Conservation (phyloP, 164 flowering plant genomes). For the Vitis cinerea region DNA sequence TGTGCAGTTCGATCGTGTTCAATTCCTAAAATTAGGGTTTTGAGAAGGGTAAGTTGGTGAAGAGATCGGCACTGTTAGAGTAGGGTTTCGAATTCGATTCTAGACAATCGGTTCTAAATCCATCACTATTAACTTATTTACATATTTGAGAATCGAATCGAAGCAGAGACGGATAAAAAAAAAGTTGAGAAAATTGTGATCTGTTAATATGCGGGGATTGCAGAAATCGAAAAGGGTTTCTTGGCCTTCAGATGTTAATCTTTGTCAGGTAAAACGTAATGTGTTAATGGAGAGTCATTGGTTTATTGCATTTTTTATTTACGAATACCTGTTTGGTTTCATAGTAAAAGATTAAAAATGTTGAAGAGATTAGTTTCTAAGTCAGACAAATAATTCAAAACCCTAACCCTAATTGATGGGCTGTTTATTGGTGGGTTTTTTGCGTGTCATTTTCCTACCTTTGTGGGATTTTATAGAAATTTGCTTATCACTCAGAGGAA, state of each 20-base stretch:
- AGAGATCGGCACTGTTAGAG: neutral
- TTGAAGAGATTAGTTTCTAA: too few species aligned
- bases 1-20: slow-evolving; percentile 1
- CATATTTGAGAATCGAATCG: slow-evolving; percentile 8
- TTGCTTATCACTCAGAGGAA: too few species aligned
- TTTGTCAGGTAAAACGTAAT: slow-evolving; percentile 73
- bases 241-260: slow-evolving; percentile 79
- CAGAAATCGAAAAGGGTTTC: slow-evolving; percentile 78
- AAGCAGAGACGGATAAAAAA: slow-evolving; percentile 7
- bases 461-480: too few species aligned
- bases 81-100: slow-evolving; percentile 21
- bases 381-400: too few species aligned
- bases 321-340: too few species aligned
- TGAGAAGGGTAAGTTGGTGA: neutral
- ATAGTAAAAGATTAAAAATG: too few species aligned
- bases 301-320: neutral
- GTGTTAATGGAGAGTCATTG: neutral
- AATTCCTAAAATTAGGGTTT: slow-evolving; percentile 9
- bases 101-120: too few species aligned
- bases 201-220: slow-evolving; percentile 63
- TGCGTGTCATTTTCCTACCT: too few species aligned
- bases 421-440: too few species aligned
- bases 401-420: too few species aligned
- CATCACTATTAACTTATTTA: too few species aligned
- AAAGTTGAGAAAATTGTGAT: slow-evolving; percentile 3